Evolutionary conservation across 345 rosid species (phyloP).

Genomic region (Garcia nutans): DNA sequence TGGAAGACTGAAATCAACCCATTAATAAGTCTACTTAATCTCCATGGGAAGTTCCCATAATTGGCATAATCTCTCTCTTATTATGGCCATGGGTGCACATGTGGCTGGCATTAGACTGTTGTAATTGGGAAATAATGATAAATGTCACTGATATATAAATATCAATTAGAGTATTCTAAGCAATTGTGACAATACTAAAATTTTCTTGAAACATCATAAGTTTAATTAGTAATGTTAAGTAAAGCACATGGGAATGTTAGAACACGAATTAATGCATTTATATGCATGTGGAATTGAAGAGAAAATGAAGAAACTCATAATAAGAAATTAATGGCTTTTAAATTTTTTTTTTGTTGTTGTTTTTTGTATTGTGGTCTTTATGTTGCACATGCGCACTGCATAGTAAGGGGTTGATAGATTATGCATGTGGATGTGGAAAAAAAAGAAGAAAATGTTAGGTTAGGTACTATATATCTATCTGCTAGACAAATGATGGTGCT

Average conservation of each 20-base stretch:
- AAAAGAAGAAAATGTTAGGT: constrained; percentile 10
- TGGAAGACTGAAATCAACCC: no score
- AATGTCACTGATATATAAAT: neutral
- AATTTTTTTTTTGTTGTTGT: neutral
- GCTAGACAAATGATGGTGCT: constrained; percentile 29
- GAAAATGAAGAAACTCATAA: neutral
- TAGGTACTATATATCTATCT: constrained; percentile 7
- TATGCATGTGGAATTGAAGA: neutral
- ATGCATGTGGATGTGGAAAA: constrained; percentile 12
- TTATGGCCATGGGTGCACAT: constrained; percentile 13
- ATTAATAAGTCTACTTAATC: neutral
- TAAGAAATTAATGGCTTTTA: neutral
- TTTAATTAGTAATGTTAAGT: no score
- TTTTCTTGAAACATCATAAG: neutral
- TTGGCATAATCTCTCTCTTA: constrained; percentile 17
- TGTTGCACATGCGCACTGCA: constrained; percentile 2
- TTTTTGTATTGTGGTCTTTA: neutral
- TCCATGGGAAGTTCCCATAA: constrained; percentile 13
- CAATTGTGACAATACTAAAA: neutral
- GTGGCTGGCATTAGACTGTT: constrained; percentile 20
- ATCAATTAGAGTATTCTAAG: neutral
- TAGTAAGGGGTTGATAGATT: neutral
- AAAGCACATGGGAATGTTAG: neutral
- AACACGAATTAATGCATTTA: no score
- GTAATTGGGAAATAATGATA: constrained; percentile 4